Evolutionary conservation across 2,329 filamentous ascomycete species (phyloP).

Genomic region (Clonostachys rhizophaga): DNA sequence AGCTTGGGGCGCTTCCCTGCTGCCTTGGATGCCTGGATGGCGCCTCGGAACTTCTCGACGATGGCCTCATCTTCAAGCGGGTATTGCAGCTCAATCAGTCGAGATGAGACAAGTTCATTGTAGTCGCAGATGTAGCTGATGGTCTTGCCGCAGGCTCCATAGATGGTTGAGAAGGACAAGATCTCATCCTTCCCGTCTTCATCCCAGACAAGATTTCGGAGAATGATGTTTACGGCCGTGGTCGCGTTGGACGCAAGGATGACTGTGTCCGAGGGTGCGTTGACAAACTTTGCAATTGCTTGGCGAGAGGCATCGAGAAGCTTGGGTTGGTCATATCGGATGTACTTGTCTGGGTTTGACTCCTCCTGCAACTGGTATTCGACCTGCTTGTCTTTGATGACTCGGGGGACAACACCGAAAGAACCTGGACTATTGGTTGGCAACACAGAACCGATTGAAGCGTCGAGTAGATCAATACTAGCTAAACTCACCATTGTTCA

Average conservation of each 20-base stretch:
- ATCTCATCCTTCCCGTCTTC: conserved; percentile 72
- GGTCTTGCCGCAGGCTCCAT: conserved; percentile 72
- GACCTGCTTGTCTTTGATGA: conserved; percentile 54
- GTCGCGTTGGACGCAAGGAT: conserved; percentile 84
- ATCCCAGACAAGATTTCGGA: conserved; percentile 69
- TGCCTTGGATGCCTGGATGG: conserved; percentile 45
- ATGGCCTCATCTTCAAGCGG: conserved; percentile 69
- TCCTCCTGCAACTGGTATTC: conserved; percentile 65
- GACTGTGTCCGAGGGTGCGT: conserved; percentile 58
- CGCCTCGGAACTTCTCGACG: conserved; percentile 52
- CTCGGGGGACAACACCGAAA: conserved; percentile 69
- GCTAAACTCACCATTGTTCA: conserved; percentile 67
- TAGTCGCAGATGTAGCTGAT: conserved; percentile 69
- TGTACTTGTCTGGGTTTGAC: conserved; percentile 68
- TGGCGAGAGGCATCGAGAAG: conserved; percentile 63
- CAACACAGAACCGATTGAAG: background rate
- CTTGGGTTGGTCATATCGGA: conserved; percentile 61
- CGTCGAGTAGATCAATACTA: background rate
- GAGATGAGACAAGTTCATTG: conserved; percentile 34
- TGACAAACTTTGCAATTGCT: conserved; percentile 63
- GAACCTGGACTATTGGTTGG: conserved; percentile 48
- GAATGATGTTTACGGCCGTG: conserved; percentile 69
- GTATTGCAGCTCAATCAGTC: conserved; percentile 58
- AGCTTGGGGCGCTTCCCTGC: conserved; percentile 60
- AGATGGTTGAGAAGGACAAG: conserved; percentile 74